phyloP scores from a whole-genome alignment of 495 filamentous ascomycete genomes.

The Aspergillus nanangensis region DNA sequence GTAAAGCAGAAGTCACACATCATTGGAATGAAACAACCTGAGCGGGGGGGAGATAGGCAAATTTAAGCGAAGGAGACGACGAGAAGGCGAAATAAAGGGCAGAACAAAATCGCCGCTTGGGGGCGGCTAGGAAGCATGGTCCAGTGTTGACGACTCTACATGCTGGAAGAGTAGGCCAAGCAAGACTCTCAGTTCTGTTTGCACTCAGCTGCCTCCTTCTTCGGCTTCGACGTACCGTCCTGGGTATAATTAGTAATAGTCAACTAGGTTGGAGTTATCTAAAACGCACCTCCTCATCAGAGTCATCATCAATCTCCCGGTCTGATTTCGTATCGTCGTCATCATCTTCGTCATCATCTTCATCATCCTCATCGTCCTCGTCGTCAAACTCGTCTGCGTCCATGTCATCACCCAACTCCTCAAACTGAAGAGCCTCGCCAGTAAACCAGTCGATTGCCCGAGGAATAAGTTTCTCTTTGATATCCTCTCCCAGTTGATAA shows the following conservation, averaged over 20 bases:
- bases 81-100: not conserved
- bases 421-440: conserved; percentile 94
- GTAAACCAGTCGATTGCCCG: conserved; percentile 99
- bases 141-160: too few species aligned
- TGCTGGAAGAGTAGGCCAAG: not conserved
- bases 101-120: not conserved
- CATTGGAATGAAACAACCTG: not conserved
- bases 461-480: conserved; percentile 99
- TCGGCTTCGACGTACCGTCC: conserved; percentile 95
- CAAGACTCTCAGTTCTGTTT: conserved; percentile 78
- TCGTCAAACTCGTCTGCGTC: conserved; percentile 88
- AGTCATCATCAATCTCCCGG: conserved; percentile 60
- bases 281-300: conserved; percentile 83
- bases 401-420: conserved; percentile 85
- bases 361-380: conserved; percentile 81
- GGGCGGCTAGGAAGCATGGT: too few species aligned
- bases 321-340: conserved; percentile 49
- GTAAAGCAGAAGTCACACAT: not conserved
- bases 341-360: conserved; percentile 87
- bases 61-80: not conserved
- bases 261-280: conserved; percentile 2
- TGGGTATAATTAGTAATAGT: conserved; percentile 37
- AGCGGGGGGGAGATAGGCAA: not conserved
- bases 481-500: conserved; percentile 98
- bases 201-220: conserved; percentile 98